Evolutionary conservation across 805 yeast species (phyloP).

Genomic region (Vanderwaltozyma tropicalis): DNA sequence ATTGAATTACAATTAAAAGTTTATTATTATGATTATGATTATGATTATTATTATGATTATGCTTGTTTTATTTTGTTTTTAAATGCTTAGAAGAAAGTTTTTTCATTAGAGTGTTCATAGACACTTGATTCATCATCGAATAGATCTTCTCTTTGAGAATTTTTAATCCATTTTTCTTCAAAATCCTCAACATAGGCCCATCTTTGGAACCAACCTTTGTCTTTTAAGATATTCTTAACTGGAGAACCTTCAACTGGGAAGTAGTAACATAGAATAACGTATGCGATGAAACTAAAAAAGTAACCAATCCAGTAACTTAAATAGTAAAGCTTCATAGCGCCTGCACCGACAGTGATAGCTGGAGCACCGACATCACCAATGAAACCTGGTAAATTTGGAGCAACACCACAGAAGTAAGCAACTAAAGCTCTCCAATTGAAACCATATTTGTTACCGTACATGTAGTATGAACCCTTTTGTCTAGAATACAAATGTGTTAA

Average conservation of each 20-base stretch:
- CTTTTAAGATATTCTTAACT: slow-evolving; percentile 32
- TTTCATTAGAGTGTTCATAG: slow-evolving; percentile 8
- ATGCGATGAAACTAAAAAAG: slow-evolving; percentile 43
- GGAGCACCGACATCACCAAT: slow-evolving; percentile 46
- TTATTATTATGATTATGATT: too few species aligned
- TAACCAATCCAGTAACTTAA: slow-evolving; percentile 73
- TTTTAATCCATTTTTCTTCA: slow-evolving; percentile 30
- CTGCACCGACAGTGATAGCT: slow-evolving; percentile 48
- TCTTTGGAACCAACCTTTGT: slow-evolving; percentile 53
- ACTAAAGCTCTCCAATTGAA: slow-evolving; percentile 70
- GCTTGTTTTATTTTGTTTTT: too few species aligned
- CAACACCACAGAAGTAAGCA: slow-evolving; percentile 40
- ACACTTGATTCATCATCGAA: slow-evolving; percentile 6
- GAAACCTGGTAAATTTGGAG: slow-evolving; percentile 32
- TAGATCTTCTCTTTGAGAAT: slow-evolving; percentile 11
- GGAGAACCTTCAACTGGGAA: slow-evolving; percentile 43
- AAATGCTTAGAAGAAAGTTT: slow-evolving; percentile 6
- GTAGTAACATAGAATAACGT: slow-evolving; percentile 40
- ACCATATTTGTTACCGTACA: slow-evolving; percentile 51
- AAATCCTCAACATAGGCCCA: slow-evolving; percentile 55
- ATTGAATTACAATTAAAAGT: too few species aligned
- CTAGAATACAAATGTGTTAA: slow-evolving; percentile 52
- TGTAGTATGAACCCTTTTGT: slow-evolving; percentile 28
- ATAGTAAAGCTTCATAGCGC: slow-evolving; percentile 61
- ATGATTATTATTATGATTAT: too few species aligned